phyloP scores from a whole-genome alignment of 2,329 filamentous ascomycete species.

The Trichophyton mentagrophytes region DNA sequence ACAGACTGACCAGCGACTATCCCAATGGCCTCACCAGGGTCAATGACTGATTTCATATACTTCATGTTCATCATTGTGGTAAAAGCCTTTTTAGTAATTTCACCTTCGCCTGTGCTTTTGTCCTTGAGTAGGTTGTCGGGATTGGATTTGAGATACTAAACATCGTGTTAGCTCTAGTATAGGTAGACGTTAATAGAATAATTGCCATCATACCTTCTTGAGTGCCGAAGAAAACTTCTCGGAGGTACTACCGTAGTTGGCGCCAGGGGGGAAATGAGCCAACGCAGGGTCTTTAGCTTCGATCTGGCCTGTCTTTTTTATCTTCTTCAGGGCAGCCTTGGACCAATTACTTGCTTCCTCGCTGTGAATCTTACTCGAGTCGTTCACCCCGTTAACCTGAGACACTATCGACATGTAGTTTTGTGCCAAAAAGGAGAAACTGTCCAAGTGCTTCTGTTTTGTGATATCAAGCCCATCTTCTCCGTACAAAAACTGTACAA shows the following conservation, averaged over 20 bases:
- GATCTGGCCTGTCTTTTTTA: constrained; percentile 57
- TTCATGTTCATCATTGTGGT: constrained; percentile 80
- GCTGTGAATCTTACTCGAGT: constrained; percentile 45
- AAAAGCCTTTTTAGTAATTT: constrained; percentile 56
- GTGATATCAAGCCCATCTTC: constrained; percentile 91
- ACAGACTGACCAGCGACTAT: constrained; percentile 95
- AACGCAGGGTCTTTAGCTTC: constrained; percentile 64
- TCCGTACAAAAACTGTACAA: constrained; percentile 92
- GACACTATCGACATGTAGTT: constrained; percentile 73
- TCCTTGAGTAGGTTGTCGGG: constrained; percentile 46
- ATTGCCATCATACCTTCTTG: constrained; percentile 39
- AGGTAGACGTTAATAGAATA: background rate
- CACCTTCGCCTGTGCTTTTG: constrained; percentile 42
- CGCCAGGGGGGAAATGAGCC: constrained; percentile 59
- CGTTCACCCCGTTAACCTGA: constrained; percentile 55
- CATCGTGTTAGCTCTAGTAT: background rate
- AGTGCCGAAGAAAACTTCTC: constrained; percentile 68
- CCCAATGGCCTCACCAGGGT: constrained; percentile 91
- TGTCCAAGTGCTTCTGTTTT: constrained; percentile 79
- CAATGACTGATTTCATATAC: constrained; percentile 81
- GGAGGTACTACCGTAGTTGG: constrained; percentile 66
- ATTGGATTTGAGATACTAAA: constrained; percentile 64
- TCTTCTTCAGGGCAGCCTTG: constrained; percentile 61
- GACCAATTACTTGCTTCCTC: constrained; percentile 53
- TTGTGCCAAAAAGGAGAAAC: constrained; percentile 80